Base-by-base conservation (phyloP, 2,329 filamentous ascomycete genomes). In the Curvularia lunata region DNA sequence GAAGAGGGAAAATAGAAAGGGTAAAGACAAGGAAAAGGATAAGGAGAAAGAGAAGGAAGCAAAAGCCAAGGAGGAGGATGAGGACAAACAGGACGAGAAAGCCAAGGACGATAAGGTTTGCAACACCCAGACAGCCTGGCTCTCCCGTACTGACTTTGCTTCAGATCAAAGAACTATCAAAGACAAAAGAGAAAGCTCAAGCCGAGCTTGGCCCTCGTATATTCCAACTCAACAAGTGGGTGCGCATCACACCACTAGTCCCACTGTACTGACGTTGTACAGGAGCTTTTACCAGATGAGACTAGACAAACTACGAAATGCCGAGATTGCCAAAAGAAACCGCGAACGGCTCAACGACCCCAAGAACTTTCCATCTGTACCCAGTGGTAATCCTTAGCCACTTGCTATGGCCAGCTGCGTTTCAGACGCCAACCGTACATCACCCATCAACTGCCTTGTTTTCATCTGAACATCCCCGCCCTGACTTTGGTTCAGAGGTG, bases 271-370 rank as follows among this genome's bases (percentile, higher is more conserved):
- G 27, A 59, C 37, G 30, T 18, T 45, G 18, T 19, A 49, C 69
- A 95, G 91, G 68, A 85, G 87, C 25, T 97, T 99, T 77, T 96
- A 92, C 73, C 89, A 94, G 67, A 91, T 92, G 80, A 87, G 95
- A 16, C 75, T 97, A 49, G 87, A 92, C 73, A 90, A 89, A 72
- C 88, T 92, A 71, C 85, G 88, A 42, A 90, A 91, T 74, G 85
- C 85, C n/a, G 91, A 95, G 71, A 82, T 88, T 52, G 90, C 92
- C 10, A 96, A 88, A 77, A 84, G 90, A 51, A 95, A 94, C 70
- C 86, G 88, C 42, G 91, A 97, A 75, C 86, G 92, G 43, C 77
- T 96, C 59, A 88, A 86, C 62, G 89, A 92, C 71, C 91, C 92
- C 1, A 85, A 84, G 25, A 86, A 90, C 58, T 98, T 98, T 71